Percentiles rank a stretch among this genome's conserved stretches.
phyloP scores from a whole-genome alignment of 1,284 basidiomycete species.

The Hypsizygus ulmarius region DNA sequence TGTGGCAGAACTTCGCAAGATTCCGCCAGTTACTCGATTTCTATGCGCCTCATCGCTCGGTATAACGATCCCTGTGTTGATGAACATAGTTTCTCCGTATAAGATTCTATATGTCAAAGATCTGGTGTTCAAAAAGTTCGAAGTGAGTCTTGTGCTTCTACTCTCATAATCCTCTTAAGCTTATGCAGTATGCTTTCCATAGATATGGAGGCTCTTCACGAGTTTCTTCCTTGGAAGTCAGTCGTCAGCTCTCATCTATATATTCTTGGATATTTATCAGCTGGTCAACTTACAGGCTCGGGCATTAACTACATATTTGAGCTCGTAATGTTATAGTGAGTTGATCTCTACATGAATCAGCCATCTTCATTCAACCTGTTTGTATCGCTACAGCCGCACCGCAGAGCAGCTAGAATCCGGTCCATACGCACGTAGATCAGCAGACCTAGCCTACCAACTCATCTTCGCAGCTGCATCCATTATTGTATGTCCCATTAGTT shows the following conservation, averaged over 20 bases:
- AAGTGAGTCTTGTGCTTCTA: conserved; percentile 44
- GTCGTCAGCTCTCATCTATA: conserved; percentile 21
- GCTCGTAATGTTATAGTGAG: conserved; percentile 73
- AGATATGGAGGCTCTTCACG: conserved; percentile 79
- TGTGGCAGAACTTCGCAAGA: conserved; percentile 67
- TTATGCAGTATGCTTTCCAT: conserved; percentile 6
- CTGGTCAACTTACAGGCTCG: conserved; percentile 35
- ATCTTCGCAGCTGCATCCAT: conserved; percentile 54
- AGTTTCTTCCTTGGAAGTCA: conserved; percentile 77
- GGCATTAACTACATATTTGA: conserved; percentile 71
- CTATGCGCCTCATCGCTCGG: conserved; percentile 60
- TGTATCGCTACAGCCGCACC: conserved; percentile 48
- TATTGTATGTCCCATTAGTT: conserved; percentile 45
- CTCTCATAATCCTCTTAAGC: neutral
- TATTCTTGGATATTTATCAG: neutral
- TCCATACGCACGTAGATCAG: conserved; percentile 57
- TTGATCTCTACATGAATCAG: neutral
- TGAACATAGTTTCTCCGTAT: conserved; percentile 56
- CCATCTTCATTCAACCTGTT: neutral
- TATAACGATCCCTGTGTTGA: conserved; percentile 60
- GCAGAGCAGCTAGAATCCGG: conserved; percentile 61
- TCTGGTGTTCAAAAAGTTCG: conserved; percentile 43
- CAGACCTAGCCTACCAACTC: conserved; percentile 77
- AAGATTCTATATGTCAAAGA: conserved; percentile 55
- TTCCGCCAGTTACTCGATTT: conserved; percentile 83